A percentile compares a stretch with the other conserved stretches of the same genome.
Evolutionary conservation across 2,329 filamentous ascomycete genomes (phyloP).

Genomic region (Alternaria ethzedia): DNA sequence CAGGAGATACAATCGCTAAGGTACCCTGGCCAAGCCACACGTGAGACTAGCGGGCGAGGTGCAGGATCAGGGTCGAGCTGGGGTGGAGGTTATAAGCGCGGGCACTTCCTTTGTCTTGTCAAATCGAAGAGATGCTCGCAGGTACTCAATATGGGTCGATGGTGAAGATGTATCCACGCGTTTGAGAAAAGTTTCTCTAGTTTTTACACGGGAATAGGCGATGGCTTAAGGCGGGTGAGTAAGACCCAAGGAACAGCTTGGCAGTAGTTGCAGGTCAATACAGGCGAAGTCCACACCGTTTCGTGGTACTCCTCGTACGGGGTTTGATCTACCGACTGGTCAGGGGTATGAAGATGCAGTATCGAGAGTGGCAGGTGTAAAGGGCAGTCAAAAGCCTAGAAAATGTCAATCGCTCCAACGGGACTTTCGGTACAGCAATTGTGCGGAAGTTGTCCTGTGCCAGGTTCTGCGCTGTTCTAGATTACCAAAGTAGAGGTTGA

Average conservation of each 20-base stretch:
- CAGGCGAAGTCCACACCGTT: constrained; percentile 8
- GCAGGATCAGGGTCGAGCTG: constrained; percentile 21
- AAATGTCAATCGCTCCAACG: constrained; percentile 17
- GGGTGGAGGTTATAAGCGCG: constrained; percentile 37
- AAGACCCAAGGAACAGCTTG: constrained; percentile 19
- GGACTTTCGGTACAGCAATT: constrained; percentile 21
- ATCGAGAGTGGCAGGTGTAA: constrained; percentile 20
- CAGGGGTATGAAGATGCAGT: constrained; percentile 10
- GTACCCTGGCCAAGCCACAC: constrained; percentile 31
- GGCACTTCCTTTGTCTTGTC: constrained; percentile 12
- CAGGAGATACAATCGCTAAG: constrained; percentile 44
- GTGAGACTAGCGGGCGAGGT: constrained; percentile 28
- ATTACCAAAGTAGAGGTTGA: constrained; percentile 12
- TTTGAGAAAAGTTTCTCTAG: constrained; percentile 2
- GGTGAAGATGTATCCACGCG: constrained; percentile 5
- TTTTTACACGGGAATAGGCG: constrained; percentile 4
- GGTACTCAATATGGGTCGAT: not conserved
- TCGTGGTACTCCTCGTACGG: constrained; percentile 1
- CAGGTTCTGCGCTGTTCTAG: constrained; percentile 13
- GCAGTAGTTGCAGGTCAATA: constrained; percentile 21
- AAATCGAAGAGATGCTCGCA: constrained; percentile 3
- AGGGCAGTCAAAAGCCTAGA: constrained; percentile 9
- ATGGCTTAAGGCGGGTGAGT: constrained; percentile 29
- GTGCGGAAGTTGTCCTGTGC: constrained; percentile 14
- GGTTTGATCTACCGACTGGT: constrained; percentile 13